Evolutionary conservation across 106 monocot genomes (phyloP), one percentile per base, ranked within the genome.

Genomic region (Apostasia shenzhenica): DNA sequence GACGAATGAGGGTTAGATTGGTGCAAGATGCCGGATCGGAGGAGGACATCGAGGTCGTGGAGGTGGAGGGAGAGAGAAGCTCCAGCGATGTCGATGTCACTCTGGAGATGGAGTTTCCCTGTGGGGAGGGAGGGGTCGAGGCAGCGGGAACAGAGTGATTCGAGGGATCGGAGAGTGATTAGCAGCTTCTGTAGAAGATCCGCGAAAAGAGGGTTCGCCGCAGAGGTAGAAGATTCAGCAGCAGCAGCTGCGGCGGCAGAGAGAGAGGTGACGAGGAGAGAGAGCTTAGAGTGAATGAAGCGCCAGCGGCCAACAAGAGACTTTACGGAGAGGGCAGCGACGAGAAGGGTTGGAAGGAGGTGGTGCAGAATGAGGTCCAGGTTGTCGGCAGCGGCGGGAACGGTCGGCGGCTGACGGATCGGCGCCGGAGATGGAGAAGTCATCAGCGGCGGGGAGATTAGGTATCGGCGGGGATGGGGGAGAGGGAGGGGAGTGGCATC

Each of bases 281-380:
- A 73, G 50, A 92, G 83, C 10, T 81, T 83, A 59, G 80, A 45
- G 59, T 82, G 92, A 44, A 92, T 60, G 68, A 69, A 38, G 37
- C 85, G 82, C 92, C 92, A 92, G 10, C 78, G 80, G 49, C 71
- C 61, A 47, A 75, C 67, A 40, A 92, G 74, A 53, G 85, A 75
- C 45, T 66, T 73, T 42, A 76, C 83, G 65, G 88, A 73, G 67
- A 78, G 82, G 1, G 88, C 67, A 45, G 79, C 68, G n/a, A 73
- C 50, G 61, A 92, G 82, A 64, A 92, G 81, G 66, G 70, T 37
- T 6, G 88, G 88, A 44, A 92, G 75, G 69, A 88, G 78, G 48
- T 69, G 70, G 51, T 66, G 48, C 66, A 91, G 68, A 57, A 87
- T 80, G 43, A 72, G 54, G 66, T 62, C 62, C 5, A 62, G 8